These are phyloP conservation scores for Penicillium sp. DNA, from an alignment of 2,329 filamentous ascomycete genomes.

Conservation along the genomic window DNA sequence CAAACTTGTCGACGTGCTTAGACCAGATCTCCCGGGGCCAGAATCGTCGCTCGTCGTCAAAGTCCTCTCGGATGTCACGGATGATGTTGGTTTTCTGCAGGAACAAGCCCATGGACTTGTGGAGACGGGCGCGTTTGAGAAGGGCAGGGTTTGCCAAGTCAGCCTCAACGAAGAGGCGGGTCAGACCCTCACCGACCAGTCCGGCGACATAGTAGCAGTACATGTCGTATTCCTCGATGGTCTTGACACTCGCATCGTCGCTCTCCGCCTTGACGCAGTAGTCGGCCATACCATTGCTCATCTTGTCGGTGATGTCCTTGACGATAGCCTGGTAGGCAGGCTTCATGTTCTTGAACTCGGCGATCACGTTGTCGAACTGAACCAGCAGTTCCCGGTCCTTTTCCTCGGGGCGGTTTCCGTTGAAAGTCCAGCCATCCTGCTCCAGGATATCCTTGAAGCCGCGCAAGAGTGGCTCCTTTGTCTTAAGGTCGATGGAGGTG, in stretches of 20 bases:
- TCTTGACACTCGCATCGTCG: slow-evolving; percentile 77
- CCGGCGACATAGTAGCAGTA: slow-evolving; percentile 99
- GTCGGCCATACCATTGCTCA: slow-evolving; percentile 99
- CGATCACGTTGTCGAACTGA: slow-evolving; percentile 83
- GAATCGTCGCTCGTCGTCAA: slow-evolving; percentile 82
- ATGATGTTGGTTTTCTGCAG: slow-evolving; percentile 99
- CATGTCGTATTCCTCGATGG: slow-evolving; percentile 84
- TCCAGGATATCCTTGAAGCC: slow-evolving; percentile 78
- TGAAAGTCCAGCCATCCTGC: slow-evolving; percentile 86
- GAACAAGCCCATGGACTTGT: slow-evolving; percentile 96
- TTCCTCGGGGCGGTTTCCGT: slow-evolving; percentile 82
- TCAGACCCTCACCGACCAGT: slow-evolving; percentile 91
- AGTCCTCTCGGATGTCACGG: slow-evolving; percentile 89
- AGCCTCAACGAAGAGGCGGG: slow-evolving; percentile 83
- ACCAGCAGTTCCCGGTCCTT: slow-evolving; percentile 92
- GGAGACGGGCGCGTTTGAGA: slow-evolving; percentile 73
- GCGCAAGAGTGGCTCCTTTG: slow-evolving; percentile 83
- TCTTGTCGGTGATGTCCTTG: slow-evolving; percentile 86
- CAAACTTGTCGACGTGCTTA: slow-evolving; percentile 86
- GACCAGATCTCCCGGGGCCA: slow-evolving; percentile 97
- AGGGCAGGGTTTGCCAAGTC: slow-evolving; percentile 84
- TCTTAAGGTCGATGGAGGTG: slow-evolving; percentile 80
- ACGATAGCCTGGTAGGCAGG: slow-evolving; percentile 81
- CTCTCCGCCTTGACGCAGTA: slow-evolving; percentile 82
- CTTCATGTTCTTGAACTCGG: slow-evolving; percentile 87